These are phyloP conservation scores for Thyridium curvatum DNA, from an alignment of 2,329 filamentous ascomycete species.

Conservation along the genomic window DNA sequence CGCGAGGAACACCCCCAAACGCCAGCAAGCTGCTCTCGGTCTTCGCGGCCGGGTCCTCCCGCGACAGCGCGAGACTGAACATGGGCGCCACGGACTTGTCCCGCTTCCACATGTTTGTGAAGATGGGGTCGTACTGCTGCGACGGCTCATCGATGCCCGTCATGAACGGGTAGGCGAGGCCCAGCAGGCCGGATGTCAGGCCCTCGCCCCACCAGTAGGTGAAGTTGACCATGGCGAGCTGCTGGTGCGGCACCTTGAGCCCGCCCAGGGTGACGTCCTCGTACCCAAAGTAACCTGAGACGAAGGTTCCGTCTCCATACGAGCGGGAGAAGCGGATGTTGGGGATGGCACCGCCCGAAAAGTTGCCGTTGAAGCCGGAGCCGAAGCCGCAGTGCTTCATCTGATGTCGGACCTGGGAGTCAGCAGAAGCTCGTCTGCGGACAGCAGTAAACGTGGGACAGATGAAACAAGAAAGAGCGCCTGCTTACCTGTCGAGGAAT, in stretches of 20 bases:
- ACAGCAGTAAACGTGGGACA: too few relatives aligned
- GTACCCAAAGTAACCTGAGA: slow-evolving; percentile 30
- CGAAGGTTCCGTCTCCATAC: slow-evolving; percentile 35
- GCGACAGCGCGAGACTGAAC: slow-evolving; percentile 41
- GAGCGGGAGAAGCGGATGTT: slow-evolving; percentile 33
- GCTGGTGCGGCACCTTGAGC: slow-evolving; percentile 34
- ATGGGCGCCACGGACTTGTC: slow-evolving; percentile 30
- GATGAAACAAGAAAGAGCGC: neutral
- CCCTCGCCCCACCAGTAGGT: slow-evolving; percentile 36
- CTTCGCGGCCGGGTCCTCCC: slow-evolving; percentile 8
- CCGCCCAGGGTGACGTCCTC: slow-evolving; percentile 36
- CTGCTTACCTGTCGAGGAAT: slow-evolving; percentile 4
- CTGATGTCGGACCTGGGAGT: neutral
- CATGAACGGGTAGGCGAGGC: slow-evolving; percentile 41
- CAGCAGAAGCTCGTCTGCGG: neutral
- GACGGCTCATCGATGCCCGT: slow-evolving; percentile 29
- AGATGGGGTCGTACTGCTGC: slow-evolving; percentile 38
- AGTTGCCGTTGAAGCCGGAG: slow-evolving; percentile 20
- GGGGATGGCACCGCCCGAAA: slow-evolving; percentile 21
- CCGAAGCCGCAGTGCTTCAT: slow-evolving; percentile 15
- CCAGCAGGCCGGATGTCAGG: slow-evolving; percentile 40
- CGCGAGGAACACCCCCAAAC: slow-evolving; percentile 41
- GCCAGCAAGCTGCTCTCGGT: slow-evolving; percentile 35
- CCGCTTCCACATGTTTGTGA: slow-evolving; percentile 40
- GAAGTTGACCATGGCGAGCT: slow-evolving; percentile 36